Percentiles rank a stretch among this genome's conserved stretches.
Conservation (phyloP, 805 yeast genomes). For the Zygotorulaspora danielsina region DNA sequence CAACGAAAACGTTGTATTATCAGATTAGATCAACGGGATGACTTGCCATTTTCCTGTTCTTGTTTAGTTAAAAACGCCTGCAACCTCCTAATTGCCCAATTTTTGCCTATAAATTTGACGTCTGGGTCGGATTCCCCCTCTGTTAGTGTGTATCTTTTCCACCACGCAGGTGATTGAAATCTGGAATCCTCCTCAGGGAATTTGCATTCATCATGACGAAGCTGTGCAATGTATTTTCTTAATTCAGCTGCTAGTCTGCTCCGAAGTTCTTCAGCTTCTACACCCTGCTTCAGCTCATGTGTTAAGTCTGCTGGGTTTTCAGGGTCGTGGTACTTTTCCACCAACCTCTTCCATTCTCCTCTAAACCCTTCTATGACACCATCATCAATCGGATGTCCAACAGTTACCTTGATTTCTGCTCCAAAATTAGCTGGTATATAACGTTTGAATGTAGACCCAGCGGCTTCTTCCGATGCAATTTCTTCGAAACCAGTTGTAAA, state of each 20-base stretch:
- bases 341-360: conserved; percentile 61
- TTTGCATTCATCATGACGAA: conserved; percentile 40
- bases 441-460: conserved; percentile 51
- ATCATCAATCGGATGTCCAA: conserved; percentile 71
- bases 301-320: conserved; percentile 54
- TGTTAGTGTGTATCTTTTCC: conserved; percentile 62
- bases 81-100: conserved; percentile 75
- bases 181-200: conserved; percentile 63
- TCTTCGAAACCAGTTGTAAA: conserved; percentile 83
- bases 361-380: conserved; percentile 56
- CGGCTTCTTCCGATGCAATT: conserved; percentile 70
- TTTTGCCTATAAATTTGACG: conserved; percentile 67
- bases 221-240: conserved; percentile 53
- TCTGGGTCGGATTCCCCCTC: conserved; percentile 69
- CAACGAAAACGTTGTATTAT: neutral
- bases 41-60: conserved; percentile 12
- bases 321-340: conserved; percentile 50
- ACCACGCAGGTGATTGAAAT: conserved; percentile 63
- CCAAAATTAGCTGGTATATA: conserved; percentile 62
- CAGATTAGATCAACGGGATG: conserved; percentile 1
- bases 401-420: conserved; percentile 58
- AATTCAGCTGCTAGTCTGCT: conserved; percentile 64
- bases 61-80: conserved; percentile 44
- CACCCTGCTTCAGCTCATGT: conserved; percentile 57
- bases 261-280: conserved; percentile 61